phyloP scores from a whole-genome alignment of 805 yeast genomes.

The Blastobotrys robertii region DNA sequence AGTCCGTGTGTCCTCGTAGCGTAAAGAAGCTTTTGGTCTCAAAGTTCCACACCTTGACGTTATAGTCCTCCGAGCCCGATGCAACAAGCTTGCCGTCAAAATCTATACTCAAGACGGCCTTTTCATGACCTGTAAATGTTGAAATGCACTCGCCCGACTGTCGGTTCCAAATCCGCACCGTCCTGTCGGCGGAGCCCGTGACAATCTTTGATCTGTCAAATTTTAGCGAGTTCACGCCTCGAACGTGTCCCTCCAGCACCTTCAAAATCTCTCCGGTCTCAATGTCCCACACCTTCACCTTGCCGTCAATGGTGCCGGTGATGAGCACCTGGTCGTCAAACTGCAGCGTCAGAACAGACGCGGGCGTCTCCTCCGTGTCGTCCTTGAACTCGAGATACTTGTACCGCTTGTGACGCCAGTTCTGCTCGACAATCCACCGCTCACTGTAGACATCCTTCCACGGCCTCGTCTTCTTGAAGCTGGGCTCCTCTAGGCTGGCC shows the following conservation, averaged over 20 bases:
- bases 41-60: constrained; percentile 94
- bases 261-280: constrained; percentile 66
- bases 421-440: constrained; percentile 80
- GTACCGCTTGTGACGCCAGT: constrained; percentile 85
- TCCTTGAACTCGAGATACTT: constrained; percentile 57
- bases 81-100: constrained; percentile 75
- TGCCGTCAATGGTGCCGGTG: constrained; percentile 88
- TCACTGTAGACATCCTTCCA: constrained; percentile 95
- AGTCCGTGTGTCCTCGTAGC: constrained; percentile 82
- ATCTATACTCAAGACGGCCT: constrained; percentile 77
- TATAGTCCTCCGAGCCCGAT: constrained; percentile 86
- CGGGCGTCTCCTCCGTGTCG: constrained; percentile 41
- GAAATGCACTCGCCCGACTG: constrained; percentile 90
- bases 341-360: constrained; percentile 81
- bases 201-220: constrained; percentile 86
- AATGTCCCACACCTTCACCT: constrained; percentile 89
- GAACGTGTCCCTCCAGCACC: constrained; percentile 78
- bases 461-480: constrained; percentile 48
- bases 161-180: constrained; percentile 93
- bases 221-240: constrained; percentile 75
- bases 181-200: constrained; percentile 84
- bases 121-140: constrained; percentile 87
- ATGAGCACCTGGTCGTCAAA: constrained; percentile 71
- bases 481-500: neutral
- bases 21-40: constrained; percentile 89